phyloP scores from a whole-genome alignment of 108 stramenopile species.

The Bacterosira constricta region DNA sequence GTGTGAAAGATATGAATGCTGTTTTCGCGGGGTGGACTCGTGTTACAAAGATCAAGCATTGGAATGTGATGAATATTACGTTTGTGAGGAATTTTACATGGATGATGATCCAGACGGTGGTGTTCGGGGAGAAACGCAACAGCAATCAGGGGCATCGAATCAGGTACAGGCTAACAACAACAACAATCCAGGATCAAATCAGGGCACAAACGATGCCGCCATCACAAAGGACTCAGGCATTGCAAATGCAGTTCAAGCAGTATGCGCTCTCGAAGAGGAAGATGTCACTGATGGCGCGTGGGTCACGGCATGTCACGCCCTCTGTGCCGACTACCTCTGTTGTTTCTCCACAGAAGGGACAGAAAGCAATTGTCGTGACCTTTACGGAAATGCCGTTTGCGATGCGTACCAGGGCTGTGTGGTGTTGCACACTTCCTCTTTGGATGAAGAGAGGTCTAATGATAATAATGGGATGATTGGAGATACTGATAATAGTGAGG shows the following conservation, averaged over 20 bases:
- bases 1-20: too few relatives aligned
- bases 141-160: too few relatives aligned
- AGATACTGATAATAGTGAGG: not conserved
- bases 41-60: not conserved
- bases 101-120: not conserved
- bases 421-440: not conserved
- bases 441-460: not conserved
- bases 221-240: not conserved
- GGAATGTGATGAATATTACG: too few relatives aligned
- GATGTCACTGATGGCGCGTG: constrained; percentile 6
- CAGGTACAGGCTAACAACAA: too few relatives aligned
- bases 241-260: not conserved
- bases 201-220: not conserved
- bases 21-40: not conserved
- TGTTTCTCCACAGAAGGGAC: constrained; percentile 27
- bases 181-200: too few relatives aligned
- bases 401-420: constrained; percentile 26
- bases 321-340: constrained; percentile 34
- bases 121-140: not conserved
- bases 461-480: not conserved
- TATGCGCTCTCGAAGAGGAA: constrained; percentile 15
- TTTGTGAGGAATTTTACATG: too few relatives aligned
- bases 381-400: constrained; percentile 8
- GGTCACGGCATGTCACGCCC: constrained; percentile 23
- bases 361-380: constrained; percentile 21